These are phyloP conservation scores for Glarea lozoyensis DNA, from an alignment of 495 filamentous ascomycete genomes.

Conservation along the genomic window DNA sequence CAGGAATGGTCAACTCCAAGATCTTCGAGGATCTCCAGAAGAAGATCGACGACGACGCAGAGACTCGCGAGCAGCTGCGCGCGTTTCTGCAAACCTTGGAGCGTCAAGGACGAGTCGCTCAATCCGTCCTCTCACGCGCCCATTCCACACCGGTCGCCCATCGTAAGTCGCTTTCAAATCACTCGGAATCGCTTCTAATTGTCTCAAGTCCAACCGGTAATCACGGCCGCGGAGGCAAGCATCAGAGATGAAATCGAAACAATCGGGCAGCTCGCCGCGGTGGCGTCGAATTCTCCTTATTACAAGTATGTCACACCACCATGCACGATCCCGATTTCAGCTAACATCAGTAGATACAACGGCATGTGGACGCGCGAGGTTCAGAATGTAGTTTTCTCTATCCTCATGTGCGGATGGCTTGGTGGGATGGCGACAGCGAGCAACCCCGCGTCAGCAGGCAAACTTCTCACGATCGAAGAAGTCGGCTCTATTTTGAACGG, in stretches of 20 bases:
- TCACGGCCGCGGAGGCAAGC: slow-evolving; percentile 41
- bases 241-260: slow-evolving; percentile 48
- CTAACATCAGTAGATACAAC: slow-evolving; percentile 51
- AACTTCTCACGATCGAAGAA: slow-evolving; percentile 80
- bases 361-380: slow-evolving; percentile 72
- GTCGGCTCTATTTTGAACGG: slow-evolving; percentile 68
- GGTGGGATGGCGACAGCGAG: slow-evolving; percentile 45
- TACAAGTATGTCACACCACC: slow-evolving; percentile 56
- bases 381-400: slow-evolving; percentile 68
- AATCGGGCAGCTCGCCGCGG: slow-evolving; percentile 51
- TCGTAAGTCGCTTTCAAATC: slow-evolving; percentile 44
- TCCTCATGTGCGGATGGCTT: slow-evolving; percentile 71
- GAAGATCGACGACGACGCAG: slow-evolving; percentile 81
- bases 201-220: slow-evolving; percentile 24
- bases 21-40: slow-evolving; percentile 85
- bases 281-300: slow-evolving; percentile 80
- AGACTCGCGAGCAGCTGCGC: slow-evolving; percentile 72
- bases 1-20: slow-evolving; percentile 57
- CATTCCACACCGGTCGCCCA: slow-evolving; percentile 77
- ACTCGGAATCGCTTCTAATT: slow-evolving; percentile 4
- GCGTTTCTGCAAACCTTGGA: slow-evolving; percentile 74
- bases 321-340: not conserved
- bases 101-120: slow-evolving; percentile 51
- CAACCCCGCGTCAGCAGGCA: slow-evolving; percentile 31
- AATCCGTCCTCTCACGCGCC: slow-evolving; percentile 75